Evolutionary conservation across 202 grass and related monocot species (phyloP).

Genomic region (Elaeis oleifera): DNA sequence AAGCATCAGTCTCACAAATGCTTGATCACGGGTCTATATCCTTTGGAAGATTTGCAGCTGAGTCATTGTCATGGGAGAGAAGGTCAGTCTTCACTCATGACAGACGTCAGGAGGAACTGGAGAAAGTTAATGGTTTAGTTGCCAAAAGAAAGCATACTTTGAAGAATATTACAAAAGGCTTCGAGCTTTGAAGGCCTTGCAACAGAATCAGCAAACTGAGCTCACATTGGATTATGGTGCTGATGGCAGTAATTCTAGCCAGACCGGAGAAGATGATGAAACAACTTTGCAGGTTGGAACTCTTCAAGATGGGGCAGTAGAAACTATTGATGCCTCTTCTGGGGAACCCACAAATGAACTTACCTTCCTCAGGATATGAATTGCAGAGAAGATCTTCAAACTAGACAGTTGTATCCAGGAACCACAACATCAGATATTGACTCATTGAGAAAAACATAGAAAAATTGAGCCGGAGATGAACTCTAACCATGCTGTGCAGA

Average conservation of each 20-base stretch:
- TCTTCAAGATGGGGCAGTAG: constrained; percentile 30
- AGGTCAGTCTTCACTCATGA: constrained; percentile 95
- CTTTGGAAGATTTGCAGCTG: constrained; percentile 86
- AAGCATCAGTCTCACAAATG: constrained; percentile 61
- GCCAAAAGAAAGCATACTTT: constrained; percentile 97
- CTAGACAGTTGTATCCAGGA: constrained; percentile 14
- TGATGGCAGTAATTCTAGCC: constrained; percentile 80
- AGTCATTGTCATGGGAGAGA: constrained; percentile 93
- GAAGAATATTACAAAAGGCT: constrained; percentile 94
- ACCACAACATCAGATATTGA: constrained; percentile 22
- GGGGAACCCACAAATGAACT: constrained; percentile 23
- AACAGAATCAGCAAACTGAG: constrained; percentile 77
- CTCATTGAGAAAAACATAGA: constrained; percentile 22
- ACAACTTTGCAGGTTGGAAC: constrained; percentile 37
- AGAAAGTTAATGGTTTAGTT: constrained; percentile 94
- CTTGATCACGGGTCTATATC: constrained; percentile 94
- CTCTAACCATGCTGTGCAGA: neutral
- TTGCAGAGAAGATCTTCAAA: constrained; percentile 20
- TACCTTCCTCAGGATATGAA: constrained; percentile 19
- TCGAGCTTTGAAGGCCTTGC: constrained; percentile 67
- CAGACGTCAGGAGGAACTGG: constrained; percentile 83
- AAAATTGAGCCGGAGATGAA: constrained; percentile 9
- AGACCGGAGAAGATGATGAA: constrained; percentile 52
- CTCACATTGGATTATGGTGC: constrained; percentile 81
- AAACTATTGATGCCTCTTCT: constrained; percentile 25